Conservation (phyloP, 1,139 yeast genomes). For the Yamadazyma songkhlaensis region DNA sequence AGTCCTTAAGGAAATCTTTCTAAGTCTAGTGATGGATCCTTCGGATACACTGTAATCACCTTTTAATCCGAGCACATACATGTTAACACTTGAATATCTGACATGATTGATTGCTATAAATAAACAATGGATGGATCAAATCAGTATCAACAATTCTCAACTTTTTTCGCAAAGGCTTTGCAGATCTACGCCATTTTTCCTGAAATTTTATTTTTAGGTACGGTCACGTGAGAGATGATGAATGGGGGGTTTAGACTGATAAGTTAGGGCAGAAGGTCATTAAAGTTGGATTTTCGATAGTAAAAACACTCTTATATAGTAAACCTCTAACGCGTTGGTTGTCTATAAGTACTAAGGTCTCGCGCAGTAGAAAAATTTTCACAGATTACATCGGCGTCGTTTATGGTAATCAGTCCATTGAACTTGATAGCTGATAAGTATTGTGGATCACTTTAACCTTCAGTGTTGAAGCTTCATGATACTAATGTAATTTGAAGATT, state of each 20-base stretch:
- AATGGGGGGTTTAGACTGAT: neutral
- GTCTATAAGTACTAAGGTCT: neutral
- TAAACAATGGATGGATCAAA: too few relatives aligned
- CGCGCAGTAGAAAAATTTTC: slow-evolving; percentile 6
- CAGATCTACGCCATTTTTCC: neutral
- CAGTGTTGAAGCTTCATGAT: slow-evolving; percentile 11
- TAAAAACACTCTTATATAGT: too few relatives aligned
- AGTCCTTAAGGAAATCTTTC: too few relatives aligned
- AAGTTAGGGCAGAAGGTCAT: neutral
- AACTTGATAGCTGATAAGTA: slow-evolving; percentile 31
- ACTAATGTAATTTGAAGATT: slow-evolving; percentile 17
- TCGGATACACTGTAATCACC: too few relatives aligned
- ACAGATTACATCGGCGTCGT: slow-evolving; percentile 30
- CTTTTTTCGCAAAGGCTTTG: neutral
- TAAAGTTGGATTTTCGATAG: too few relatives aligned
- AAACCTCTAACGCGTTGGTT: too few relatives aligned
- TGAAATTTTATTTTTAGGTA: neutral
- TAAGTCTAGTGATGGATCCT: too few relatives aligned
- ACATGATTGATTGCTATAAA: slow-evolving; percentile 3
- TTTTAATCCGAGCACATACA: too few relatives aligned
- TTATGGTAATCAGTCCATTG: slow-evolving; percentile 14
- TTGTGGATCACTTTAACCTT: neutral
- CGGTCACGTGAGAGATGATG: neutral
- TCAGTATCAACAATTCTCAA: neutral
- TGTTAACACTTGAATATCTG: slow-evolving; percentile 21